Conservation (phyloP, 2,329 filamentous ascomycete species). For the Taxawa tesnikishii region DNA sequence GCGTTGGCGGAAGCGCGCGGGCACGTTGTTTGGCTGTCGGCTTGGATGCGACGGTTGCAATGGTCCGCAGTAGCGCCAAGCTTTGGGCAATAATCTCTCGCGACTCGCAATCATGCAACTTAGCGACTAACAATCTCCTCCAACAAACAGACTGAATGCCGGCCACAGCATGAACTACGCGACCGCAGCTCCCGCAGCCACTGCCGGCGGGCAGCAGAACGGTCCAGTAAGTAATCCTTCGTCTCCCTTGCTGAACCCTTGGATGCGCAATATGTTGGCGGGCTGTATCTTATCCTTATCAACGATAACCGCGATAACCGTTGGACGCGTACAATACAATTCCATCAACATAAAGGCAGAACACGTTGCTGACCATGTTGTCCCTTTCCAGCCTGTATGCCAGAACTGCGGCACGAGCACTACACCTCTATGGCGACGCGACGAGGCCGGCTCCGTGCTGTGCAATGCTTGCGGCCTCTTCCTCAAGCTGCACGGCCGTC, state of each 20-base stretch:
- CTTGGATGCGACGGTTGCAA: too few species aligned
- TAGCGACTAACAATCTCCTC: constrained; percentile 8
- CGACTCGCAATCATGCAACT: too few species aligned
- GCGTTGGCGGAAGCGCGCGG: too few species aligned
- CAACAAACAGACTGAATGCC: constrained; percentile 28
- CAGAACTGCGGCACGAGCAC: constrained; percentile 94
- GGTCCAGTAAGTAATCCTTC: constrained; percentile 38
- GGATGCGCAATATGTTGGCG: constrained; percentile 1
- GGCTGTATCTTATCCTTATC: constrained; percentile 13
- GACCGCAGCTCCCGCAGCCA: constrained; percentile 52
- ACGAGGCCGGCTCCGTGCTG: constrained; percentile 88
- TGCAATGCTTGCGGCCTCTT: constrained; percentile 98
- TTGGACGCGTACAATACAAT: too few species aligned
- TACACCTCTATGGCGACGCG: constrained; percentile 91
- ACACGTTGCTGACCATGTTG: constrained; percentile 32
- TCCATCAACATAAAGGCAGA: constrained; percentile 6
- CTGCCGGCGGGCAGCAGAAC: constrained; percentile 50
- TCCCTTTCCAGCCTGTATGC: constrained; percentile 87
- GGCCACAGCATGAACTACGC: constrained; percentile 46
- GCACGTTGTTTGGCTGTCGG: too few species aligned
- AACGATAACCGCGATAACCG: constrained; percentile 12
- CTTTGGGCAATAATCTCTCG: constrained; percentile 5
- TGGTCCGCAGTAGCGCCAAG: constrained; percentile 6
- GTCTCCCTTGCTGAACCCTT: constrained; percentile 5
- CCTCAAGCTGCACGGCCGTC: constrained; percentile 87